A percentile compares a stretch with the other conserved stretches of the same genome.
These are phyloP conservation scores for Globisporangium splendens DNA, from an alignment of 352 stramenopile genomes.

Conservation along the genomic window DNA sequence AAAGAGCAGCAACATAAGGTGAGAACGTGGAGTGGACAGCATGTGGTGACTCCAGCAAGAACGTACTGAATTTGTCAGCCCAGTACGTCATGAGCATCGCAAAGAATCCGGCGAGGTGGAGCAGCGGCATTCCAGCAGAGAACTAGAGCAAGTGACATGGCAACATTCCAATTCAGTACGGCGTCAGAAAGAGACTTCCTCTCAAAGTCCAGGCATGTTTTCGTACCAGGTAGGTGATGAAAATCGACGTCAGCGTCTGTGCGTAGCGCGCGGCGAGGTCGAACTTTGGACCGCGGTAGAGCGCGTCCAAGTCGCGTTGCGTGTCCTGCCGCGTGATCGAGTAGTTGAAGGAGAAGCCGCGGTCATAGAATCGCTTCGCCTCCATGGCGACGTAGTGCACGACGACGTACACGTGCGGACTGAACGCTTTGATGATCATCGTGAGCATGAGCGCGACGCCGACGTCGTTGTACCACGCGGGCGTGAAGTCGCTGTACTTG, in stretches of 20 bases:
- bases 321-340: conserved; percentile 70
- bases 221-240: conserved; percentile 76
- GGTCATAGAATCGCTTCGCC: conserved; percentile 50
- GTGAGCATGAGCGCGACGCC: conserved; percentile 79
- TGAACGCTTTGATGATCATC: conserved; percentile 81
- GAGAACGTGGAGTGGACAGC: background rate
- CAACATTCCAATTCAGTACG: background rate
- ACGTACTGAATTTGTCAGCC: conserved; percentile 86
- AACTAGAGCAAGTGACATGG: conserved; percentile 30
- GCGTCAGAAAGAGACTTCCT: conserved; percentile 11
- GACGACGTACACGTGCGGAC: conserved; percentile 59
- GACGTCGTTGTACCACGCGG: conserved; percentile 75
- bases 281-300: conserved; percentile 78
- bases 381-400: conserved; percentile 53
- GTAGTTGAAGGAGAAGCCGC: conserved; percentile 61
- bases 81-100: conserved; percentile 80
- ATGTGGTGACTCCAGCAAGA: background rate
- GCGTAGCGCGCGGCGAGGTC: conserved; percentile 70
- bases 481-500: conserved; percentile 78
- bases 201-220: background rate
- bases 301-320: conserved; percentile 72
- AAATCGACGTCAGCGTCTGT: conserved; percentile 74
- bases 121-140: conserved; percentile 74
- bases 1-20: background rate
- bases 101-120: conserved; percentile 69